Evolutionary conservation across 2,329 filamentous ascomycete species (phyloP), one percentile per base, ranked within the genome.

Genomic region (Mariannaea sp.): DNA sequence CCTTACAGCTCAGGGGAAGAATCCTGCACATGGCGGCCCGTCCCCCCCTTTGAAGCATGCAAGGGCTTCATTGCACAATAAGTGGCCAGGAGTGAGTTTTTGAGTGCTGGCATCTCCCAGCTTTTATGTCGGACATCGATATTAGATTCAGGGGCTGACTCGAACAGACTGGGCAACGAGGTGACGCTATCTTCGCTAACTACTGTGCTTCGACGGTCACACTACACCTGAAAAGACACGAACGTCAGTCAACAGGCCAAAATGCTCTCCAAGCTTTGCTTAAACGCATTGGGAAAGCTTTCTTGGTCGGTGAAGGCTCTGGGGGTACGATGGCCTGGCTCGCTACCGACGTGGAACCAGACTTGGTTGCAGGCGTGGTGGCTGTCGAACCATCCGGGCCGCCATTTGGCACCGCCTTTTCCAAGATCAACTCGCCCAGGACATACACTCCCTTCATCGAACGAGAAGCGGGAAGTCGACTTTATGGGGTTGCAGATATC

Each of bases 331-430:
- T 75, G 53, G 74, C 71, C 7, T 81, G 74, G 75, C 70, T 78
- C 7, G 71, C 78, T 7, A 77, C 76, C 2, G 82, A 86, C 58
- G 65, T 68, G 2, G 65, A 73, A 3, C 80, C 82, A 0, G 58
- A 75, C 0, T 67, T 78, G 0, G 76, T 84, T 2, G 74, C 73
- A 16, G 76, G 69, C 1, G 73, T 83, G 16, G 66, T 85, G 1
- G 71, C 75, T 1, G 56, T 85, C 10, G 82, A 85, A 59, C 81
- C 81, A 0, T 65, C 70, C 4, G 81, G 81, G 0, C 81, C 81
- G 1, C 81, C 80, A 0, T 82, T 79, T 58, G 71, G 69, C 9
- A 60, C 46, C 1, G 56, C 60, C 2, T 44, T 47, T 9, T 29
- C 48, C 0, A 56, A 43, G 7, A 29, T 6, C 7, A 59, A 55